Base-by-base conservation (phyloP, 176 grass and related monocot species). In the Rhynchospora tenuis region DNA sequence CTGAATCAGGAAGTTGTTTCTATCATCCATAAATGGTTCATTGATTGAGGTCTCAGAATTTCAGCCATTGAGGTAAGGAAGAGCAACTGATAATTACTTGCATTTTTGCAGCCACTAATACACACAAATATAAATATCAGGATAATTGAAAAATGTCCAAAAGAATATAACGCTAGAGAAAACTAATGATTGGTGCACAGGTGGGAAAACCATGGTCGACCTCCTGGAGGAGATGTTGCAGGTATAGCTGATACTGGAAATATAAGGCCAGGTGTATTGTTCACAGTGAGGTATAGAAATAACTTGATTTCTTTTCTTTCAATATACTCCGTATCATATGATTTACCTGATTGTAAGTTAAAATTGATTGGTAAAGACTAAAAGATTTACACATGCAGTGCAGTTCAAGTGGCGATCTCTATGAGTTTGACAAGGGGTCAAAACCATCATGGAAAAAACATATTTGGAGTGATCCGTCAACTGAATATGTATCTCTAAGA, bases 401-500 rank as follows among this genome's bases (percentile, higher is more conserved):
- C 93, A 98, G 96, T 86, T 93, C 89, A 64, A 87, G 50, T 46
- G 96, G 96, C 85, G 91, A 95, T 77, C 84, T 98, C 44, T 98
- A 98, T 24, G 96, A 98, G 79, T 98, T 95, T 27, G 88, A 95
- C 81, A 93, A 91, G 87, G 89, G 91, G 69, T 91, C 96, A 11
- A 93, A 89, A 71, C 96, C 93, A 43, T 95, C 89, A 78, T 98
- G 93, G 96, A 98, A 95, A 79, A 98, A 95, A 55, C 96, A 98
- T 84, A 89, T 98, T 86, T 90, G 90, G 88, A 94, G 82, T 86
- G 94, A 92, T 73, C 80, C 87, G 61, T 85, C 64, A 31, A 78
- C 73, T 52, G 75, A 85, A 62, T 73, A 87, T 78, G 81, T 91
- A 74, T 93, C 92, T 45, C 80, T 98, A 81, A 84, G 68, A 80